A percentile compares a stretch with the other conserved stretches of the same genome.
phyloP scores from a whole-genome alignment of 176 grass and related monocot genomes.

The Aegilops tauschii region DNA sequence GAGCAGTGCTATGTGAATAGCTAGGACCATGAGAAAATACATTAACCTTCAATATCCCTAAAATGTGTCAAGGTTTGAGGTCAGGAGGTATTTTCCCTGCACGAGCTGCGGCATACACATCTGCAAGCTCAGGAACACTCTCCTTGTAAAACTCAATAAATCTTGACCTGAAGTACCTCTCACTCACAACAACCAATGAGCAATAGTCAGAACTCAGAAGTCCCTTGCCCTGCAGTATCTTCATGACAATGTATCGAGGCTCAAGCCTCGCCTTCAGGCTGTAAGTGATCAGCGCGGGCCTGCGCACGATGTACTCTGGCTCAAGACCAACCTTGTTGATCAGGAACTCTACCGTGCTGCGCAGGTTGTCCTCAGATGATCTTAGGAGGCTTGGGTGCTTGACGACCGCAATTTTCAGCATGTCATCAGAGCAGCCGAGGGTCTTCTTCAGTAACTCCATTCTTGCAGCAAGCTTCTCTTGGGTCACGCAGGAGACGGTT shows the following conservation, averaged over 20 bases:
- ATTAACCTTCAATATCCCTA: background rate
- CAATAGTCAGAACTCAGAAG: background rate
- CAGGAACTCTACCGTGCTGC: conserved; percentile 33
- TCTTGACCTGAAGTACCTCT: background rate
- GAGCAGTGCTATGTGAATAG: background rate
- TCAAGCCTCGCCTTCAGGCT: conserved; percentile 27
- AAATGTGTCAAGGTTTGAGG: background rate
- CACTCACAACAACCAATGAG: background rate
- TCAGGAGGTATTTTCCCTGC: background rate
- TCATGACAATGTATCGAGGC: conserved; percentile 32
- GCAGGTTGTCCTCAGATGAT: conserved; percentile 24
- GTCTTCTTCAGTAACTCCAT: conserved; percentile 18
- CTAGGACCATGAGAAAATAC: background rate
- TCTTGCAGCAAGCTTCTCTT: conserved; percentile 1
- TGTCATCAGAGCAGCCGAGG: conserved; percentile 30
- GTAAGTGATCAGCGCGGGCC: conserved; percentile 25
- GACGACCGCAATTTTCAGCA: conserved; percentile 27
- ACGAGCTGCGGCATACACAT: conserved; percentile 40
- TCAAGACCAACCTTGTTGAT: conserved; percentile 7
- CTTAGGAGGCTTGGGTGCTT: conserved; percentile 13
- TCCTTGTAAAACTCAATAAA: conserved; percentile 33
- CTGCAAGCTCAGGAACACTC: conserved; percentile 23
- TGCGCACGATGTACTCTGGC: conserved; percentile 22
- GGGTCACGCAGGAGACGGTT: background rate
- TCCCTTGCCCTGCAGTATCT: conserved; percentile 40